Evolutionary conservation across 495 filamentous ascomycete genomes (phyloP), one percentile per base, ranked within the genome.

Genomic region (Clohesyomyces aquaticus): DNA sequence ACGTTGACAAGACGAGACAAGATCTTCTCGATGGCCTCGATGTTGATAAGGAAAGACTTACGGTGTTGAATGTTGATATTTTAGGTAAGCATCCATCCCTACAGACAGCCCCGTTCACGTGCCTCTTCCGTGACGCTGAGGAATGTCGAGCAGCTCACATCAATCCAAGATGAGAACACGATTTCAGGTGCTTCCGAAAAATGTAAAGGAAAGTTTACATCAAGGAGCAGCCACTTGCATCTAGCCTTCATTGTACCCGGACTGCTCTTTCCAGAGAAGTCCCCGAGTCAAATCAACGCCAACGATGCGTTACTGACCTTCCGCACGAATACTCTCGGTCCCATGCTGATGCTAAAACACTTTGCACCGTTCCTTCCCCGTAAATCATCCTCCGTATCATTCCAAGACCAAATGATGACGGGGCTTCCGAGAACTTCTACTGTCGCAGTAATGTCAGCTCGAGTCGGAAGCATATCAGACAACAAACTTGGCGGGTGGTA

Each of bases 311-410:
- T 86, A 16, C 74, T 84, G 10, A 89, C 81, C 19, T 87, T 90
- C 71, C 75, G 79, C 19, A 82, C 87, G 35, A 95, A 95, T 64
- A 75, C 86, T 0, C 78, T 95, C 0, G 90, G 89, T 0, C 89
- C 88, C 0, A 69, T 95, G 38, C 73, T 95, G 25, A 78, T 94
- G 41, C 81, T 88, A 66, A 93, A 96, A 69, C 83, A 90, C 60
- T 87, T 95, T 60, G 77, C 78, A 0, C 74, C 75, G 1, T 86
- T 91, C 67, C 74, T 96, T 3, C 91, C 90, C 14, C 68, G 77
- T 29, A 76, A 81, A 23, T 43, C 23, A 10, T 21, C 32, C 1
- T 1, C 4, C 6, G 50, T 26, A 21, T n/a, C 12, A 32, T 0
- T 45, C 22, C 47, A 43, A 26, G 53, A 29, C 6, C 43, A 47